Conservation (phyloP, 2,329 filamentous ascomycete genomes). For the Colletotrichum sp. region DNA sequence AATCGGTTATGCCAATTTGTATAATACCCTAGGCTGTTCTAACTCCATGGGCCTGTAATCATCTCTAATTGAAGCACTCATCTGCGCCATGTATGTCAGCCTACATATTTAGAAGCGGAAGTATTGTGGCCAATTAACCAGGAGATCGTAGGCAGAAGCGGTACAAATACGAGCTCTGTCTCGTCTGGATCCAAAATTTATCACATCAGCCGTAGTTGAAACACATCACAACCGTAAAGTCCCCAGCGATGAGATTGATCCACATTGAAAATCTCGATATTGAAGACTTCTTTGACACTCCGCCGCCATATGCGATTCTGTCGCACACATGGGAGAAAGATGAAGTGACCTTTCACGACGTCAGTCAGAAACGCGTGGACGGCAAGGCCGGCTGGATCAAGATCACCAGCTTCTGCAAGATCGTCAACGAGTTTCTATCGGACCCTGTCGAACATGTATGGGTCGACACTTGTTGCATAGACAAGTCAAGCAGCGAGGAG, state of each 20-base stretch:
- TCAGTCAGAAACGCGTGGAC: accelerated
- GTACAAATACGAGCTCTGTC: no score
- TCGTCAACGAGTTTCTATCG: accelerated
- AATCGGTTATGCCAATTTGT: no score
- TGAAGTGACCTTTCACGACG: background rate
- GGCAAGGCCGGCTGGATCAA: background rate
- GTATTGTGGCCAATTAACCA: accelerated
- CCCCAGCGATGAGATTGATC: background rate
- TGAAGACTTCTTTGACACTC: background rate
- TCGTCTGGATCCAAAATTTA: no score
- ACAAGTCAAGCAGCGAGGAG: slow-evolving; percentile 10
- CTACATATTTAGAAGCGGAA: accelerated
- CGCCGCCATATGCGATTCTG: background rate
- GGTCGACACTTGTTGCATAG: slow-evolving; percentile 23
- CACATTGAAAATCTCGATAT: background rate
- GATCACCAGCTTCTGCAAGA: background rate
- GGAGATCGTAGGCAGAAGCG: no score
- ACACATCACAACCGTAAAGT: background rate
- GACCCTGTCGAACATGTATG: background rate
- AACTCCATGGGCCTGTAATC: no score
- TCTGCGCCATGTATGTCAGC: no score
- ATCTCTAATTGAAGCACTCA: no score
- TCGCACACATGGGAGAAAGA: background rate
- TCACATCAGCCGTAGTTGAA: no score
- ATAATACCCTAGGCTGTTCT: no score